A percentile compares a stretch with the other conserved stretches of the same genome.
phyloP scores from a whole-genome alignment of 176 grass and related monocot genomes.

The Bolboschoenus planiculmis region DNA sequence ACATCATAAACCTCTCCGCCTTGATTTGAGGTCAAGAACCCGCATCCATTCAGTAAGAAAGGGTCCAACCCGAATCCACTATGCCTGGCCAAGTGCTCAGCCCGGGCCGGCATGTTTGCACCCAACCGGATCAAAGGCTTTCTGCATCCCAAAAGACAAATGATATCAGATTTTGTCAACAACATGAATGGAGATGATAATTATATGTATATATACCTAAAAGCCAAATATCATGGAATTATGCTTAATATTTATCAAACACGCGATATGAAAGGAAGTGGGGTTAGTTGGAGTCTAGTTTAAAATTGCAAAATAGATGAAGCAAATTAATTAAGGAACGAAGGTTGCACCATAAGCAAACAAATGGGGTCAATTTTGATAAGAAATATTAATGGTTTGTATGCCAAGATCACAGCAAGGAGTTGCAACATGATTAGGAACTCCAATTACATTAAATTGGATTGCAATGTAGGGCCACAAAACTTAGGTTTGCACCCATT shows the following conservation, averaged over 20 bases:
- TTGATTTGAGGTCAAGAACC: slow-evolving; percentile 46
- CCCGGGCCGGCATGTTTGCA: slow-evolving; percentile 72
- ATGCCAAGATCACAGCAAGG: slow-evolving; percentile 34
- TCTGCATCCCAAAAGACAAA: slow-evolving; percentile 37
- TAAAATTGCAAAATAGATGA: slow-evolving; percentile 29
- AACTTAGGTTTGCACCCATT: slow-evolving; percentile 14
- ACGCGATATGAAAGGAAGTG: background rate
- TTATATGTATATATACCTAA: background rate
- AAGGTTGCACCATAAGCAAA: slow-evolving; percentile 32
- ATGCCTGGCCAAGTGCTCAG: slow-evolving; percentile 59
- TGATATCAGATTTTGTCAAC: slow-evolving; percentile 16
- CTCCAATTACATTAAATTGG: background rate
- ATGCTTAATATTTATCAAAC: background rate
- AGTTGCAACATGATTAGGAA: slow-evolving; percentile 28
- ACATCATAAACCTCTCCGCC: slow-evolving; percentile 50
- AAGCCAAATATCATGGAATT: slow-evolving; percentile 13
- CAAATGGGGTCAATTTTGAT: slow-evolving; percentile 41
- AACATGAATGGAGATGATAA: background rate
- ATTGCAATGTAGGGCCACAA: background rate
- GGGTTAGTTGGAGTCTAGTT: background rate
- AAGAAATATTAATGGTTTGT: slow-evolving; percentile 32
- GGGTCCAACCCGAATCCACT: slow-evolving; percentile 49
- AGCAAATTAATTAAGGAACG: slow-evolving; percentile 12
- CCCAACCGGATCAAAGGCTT: slow-evolving; percentile 72
- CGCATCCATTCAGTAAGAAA: slow-evolving; percentile 40